Base-by-base conservation (phyloP, 257 asterid genomes). In the Catharanthus roseus region DNA sequence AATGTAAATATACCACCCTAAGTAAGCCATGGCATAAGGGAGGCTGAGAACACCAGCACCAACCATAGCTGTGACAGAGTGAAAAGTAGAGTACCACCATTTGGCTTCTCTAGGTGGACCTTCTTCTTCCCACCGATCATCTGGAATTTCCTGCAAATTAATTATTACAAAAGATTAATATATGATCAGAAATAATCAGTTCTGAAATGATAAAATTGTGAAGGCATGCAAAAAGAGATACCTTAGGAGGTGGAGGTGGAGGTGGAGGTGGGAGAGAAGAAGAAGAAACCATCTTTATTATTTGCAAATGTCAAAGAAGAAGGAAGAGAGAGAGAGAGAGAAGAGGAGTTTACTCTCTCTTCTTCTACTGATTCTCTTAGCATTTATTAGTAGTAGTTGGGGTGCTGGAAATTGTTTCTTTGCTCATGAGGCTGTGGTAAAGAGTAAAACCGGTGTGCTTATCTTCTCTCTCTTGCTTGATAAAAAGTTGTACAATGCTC, bases 41-140 rank as follows among this genome's bases (percentile, higher is more conserved):
- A 89, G 95, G 72, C 89, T 76, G 72, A 91, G 87, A 39, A 91
- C 96, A 33, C 97, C 97, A 34, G 96, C 96, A 21, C 96, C 97
- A 69, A 91, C 97, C 96, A 91, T 89, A 76, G 97, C 97, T 0
- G 97, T 91, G 50, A 91, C 96, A 57, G 88, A 89, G 88, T 92
- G 97, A 65, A 92, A 90, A 65, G 98, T 93, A 0, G 98, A 84
- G 81, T 92, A 92, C 98, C 98, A 92, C 98, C 96, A 92, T 81
- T 90, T 92, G 62, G 92, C 98, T 87, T 78, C 96, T 86, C 33
- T 86, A 77, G 51, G 91, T 82, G 10, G 89, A n/a, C 72, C 60
- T 3, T 47, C 72, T 67, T 51, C 45, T 67, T 67, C 61, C 72
- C 72, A 67, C 21, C 28, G 23, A 42, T 67, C 72, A 67, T 49